Base-by-base conservation (phyloP, 2,329 filamentous ascomycete genomes). In the Cytospora mali region DNA sequence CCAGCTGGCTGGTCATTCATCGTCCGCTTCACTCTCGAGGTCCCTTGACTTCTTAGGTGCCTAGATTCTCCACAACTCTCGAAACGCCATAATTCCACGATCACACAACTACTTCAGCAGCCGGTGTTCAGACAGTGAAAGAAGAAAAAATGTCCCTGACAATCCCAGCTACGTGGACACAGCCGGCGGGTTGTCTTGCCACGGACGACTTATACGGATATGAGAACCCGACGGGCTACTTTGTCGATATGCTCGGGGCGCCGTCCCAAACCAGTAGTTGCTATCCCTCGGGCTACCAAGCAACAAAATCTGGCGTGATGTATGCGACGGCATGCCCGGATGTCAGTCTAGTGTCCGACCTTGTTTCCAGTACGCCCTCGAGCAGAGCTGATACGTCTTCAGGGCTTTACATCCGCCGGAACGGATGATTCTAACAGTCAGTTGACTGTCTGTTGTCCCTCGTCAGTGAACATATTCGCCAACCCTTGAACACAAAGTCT, bases 231-330 rank as follows among this genome's bases (percentile, higher is more conserved):
- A 42, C 39, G 39, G 18, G 18, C 9, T 42, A n/a, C 6, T 42
- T 42, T 42, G 18, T 42, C 39, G 39, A 42, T 10, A 9, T 21
- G 39, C 39, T 42, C 18, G 39, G 39, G 39, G 39, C 39, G 18
- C 39, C 39, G n/a, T n/a, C 39, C 18, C 18, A 42, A 21, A 42
- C 39, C 39, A 42, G 39, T 42, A 21, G 18, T 42, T 42, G 39
- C 39, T 42, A 42, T 42, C 39, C 39, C 39, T 42, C 39, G 39
- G 39, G 39, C 39, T 42, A 42, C 39, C 39, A 42, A 42, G 39
- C 39, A 42, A 42, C 39, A 42, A 42, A 14, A 10, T 10, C 18
- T 10, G 39, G 18, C 18, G n/a, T 42, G 0, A 42, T 42, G 39
- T 42, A 42, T 21, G 39, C 39, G 39, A 42, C 39, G 39, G 39